These are phyloP conservation scores for Ophiostoma quercus DNA, from an alignment of 2,329 filamentous ascomycete genomes.

Conservation along the genomic window DNA sequence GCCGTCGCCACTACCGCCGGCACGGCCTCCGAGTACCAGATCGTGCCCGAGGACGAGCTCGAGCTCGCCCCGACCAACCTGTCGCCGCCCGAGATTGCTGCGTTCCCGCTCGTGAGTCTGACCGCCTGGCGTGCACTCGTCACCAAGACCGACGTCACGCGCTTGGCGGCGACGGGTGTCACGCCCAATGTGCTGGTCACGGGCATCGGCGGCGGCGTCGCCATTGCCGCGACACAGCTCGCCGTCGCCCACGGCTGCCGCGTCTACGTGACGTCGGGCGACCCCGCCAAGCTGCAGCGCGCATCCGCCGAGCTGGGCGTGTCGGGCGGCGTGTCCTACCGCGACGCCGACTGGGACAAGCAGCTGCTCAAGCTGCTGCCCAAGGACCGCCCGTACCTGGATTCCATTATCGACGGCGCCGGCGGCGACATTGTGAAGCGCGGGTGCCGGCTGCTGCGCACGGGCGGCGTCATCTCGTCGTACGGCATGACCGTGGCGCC, in stretches of 20 bases:
- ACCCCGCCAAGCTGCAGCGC: slow-evolving; percentile 66
- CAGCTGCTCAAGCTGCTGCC: slow-evolving; percentile 61
- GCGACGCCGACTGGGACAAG: slow-evolving; percentile 74
- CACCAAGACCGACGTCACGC: slow-evolving; percentile 52
- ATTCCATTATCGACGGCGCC: slow-evolving; percentile 85
- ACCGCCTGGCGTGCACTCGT: slow-evolving; percentile 85
- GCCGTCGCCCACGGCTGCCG: slow-evolving; percentile 67
- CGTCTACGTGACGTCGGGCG: slow-evolving; percentile 77
- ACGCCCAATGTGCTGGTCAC: slow-evolving; percentile 79
- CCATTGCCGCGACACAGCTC: slow-evolving; percentile 75
- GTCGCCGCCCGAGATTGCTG: slow-evolving; percentile 67
- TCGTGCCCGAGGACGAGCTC: slow-evolving; percentile 65
- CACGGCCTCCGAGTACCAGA: slow-evolving; percentile 68
- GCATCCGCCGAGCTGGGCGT: slow-evolving; percentile 67
- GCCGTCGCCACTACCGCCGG: slow-evolving; percentile 61
- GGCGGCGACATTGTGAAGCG: slow-evolving; percentile 77
- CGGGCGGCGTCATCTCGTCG: slow-evolving; percentile 73
- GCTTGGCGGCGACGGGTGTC: not conserved
- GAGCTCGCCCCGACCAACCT: slow-evolving; percentile 72
- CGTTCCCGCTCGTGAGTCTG: slow-evolving; percentile 75
- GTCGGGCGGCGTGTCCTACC: slow-evolving; percentile 76
- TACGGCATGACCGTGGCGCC: slow-evolving; percentile 90
- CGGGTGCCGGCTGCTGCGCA: slow-evolving; percentile 63
- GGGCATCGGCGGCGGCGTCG: slow-evolving; percentile 89
- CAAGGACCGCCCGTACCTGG: slow-evolving; percentile 61